Base-by-base conservation (phyloP, 805 yeast species). In the Starmerella vitae region DNA sequence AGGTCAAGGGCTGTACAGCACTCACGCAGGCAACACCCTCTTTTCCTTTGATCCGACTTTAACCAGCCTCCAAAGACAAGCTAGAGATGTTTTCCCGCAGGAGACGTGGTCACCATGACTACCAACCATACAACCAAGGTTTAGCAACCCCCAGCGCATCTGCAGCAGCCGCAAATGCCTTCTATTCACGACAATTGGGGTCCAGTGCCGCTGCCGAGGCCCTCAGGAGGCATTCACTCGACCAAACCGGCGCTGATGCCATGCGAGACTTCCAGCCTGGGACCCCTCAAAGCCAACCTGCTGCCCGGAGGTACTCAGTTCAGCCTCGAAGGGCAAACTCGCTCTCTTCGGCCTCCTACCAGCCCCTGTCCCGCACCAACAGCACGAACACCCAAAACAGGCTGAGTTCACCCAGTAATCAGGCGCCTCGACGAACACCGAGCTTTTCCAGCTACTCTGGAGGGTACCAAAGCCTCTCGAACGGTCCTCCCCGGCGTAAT, bases 81-180 rank as follows among this genome's bases (percentile, higher is more conserved):
- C n/a, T n/a, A n/a, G n/a, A 25, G 8, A 42, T 46, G 47, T 42
- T 46, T 34, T 40, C 42, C 8, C 41, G 52, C 8, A 25, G 47
- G 20, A 39, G 46, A 15, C 33, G 60, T 5, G 40, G 44, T 6
- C 50, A 55, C 18, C 54, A 52, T 45, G 48, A 43, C 25, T 47
- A 52, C 29, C 39, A 49, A 36, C 45, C 51, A 28, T 49, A 56
- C 28, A 56, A 56, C 46, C 46, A 59, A n/a, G 61, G 61, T 10
- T 51, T 55, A 13, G 54, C 49, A 17, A 47, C 48, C 24, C 46
- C 51, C n/a, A 50, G 53, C 42, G 60, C 72, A 3, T 69, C 69
- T 35, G 81, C 81, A 1, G 81, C 79, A 5, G 81, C 81, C 20
- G 80, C 80, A 3, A 58, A 71, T 26, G 44, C 51, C 8, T 42